Conservation (phyloP, 805 yeast genomes). For the Candida hispaniensis region DNA sequence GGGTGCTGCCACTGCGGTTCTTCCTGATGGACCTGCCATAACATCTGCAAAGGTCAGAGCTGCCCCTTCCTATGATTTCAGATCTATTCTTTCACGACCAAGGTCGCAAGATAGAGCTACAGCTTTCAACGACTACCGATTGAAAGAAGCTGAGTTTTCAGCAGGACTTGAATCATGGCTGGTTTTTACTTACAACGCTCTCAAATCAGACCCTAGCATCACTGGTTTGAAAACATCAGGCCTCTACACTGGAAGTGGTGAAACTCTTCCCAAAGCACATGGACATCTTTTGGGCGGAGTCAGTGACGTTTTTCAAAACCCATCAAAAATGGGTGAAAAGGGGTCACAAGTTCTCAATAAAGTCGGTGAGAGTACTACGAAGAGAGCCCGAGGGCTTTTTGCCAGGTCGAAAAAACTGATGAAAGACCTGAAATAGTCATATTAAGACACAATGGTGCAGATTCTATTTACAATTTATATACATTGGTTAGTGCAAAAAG, state of each 20-base stretch:
- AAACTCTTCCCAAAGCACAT: conserved; percentile 19
- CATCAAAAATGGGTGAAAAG: conserved; percentile 16
- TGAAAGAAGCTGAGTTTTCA: conserved; percentile 27
- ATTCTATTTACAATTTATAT: too few species aligned
- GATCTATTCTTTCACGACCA: conserved; percentile 24
- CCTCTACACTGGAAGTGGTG: conserved; percentile 15
- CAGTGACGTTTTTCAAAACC: conserved; percentile 19
- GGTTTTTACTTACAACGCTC: conserved; percentile 13
- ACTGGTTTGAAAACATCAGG: conserved; percentile 20
- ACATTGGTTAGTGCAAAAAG: too few species aligned
- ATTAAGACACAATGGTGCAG: too few species aligned
- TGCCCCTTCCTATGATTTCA: conserved; percentile 24
- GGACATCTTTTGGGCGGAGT: conserved; percentile 5
- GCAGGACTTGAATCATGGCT: conserved; percentile 30
- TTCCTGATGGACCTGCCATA: conserved; percentile 12
- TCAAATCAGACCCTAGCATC: conserved; percentile 8
- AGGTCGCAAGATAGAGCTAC: conserved; percentile 24
- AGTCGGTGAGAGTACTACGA: conserved; percentile 29
- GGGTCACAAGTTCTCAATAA: conserved; percentile 20
- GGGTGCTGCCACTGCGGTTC: conserved; percentile 5
- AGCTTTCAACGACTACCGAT: conserved; percentile 25
- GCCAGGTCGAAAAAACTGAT: conserved; percentile 27
- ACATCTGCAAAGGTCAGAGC: conserved; percentile 14
- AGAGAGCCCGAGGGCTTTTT: conserved; percentile 27
- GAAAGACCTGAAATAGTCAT: conserved; percentile 5